Evolutionary conservation across 2,329 filamentous ascomycete species (phyloP).

Genomic region (Hymenoscyphus occultus): DNA sequence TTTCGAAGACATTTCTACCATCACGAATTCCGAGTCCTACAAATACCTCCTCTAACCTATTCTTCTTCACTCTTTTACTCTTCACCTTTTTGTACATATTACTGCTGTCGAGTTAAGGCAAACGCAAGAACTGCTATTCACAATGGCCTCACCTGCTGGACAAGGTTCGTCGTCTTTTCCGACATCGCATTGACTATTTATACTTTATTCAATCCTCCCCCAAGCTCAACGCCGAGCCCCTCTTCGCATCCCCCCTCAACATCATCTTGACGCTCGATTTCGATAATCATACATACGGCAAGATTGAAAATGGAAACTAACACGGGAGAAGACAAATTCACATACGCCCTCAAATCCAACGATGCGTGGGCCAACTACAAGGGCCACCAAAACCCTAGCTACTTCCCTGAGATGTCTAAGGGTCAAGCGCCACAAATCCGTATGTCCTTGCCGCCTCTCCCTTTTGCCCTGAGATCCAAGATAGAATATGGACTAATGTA

Average conservation of each 20-base stretch:
- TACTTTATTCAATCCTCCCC: not conserved
- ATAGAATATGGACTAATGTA: not conserved
- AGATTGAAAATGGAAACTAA: conserved; percentile 1
- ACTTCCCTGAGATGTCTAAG: conserved; percentile 65
- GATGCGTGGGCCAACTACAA: conserved; percentile 67
- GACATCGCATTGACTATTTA: not conserved
- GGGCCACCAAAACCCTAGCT: conserved; percentile 62
- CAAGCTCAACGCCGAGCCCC: not conserved
- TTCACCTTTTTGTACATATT: conserved; percentile 8
- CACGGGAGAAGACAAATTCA: conserved; percentile 40
- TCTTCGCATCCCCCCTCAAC: not conserved
- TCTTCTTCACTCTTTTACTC: not conserved
- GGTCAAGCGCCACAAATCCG: conserved; percentile 65
- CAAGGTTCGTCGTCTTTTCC: not conserved
- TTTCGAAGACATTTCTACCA: not conserved
- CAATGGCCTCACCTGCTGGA: not conserved
- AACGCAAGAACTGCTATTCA: not conserved
- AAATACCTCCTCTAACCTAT: not conserved
- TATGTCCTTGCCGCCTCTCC: conserved; percentile 37
- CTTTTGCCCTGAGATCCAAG: not conserved
- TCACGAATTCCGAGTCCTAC: not conserved
- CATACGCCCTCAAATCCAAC: conserved; percentile 65
- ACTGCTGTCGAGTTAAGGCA: not conserved
- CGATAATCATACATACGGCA: not conserved
- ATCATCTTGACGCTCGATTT: not conserved